Conservation (phyloP, 192 early-diverging fungal species). For the Podochytrium sp. region DNA sequence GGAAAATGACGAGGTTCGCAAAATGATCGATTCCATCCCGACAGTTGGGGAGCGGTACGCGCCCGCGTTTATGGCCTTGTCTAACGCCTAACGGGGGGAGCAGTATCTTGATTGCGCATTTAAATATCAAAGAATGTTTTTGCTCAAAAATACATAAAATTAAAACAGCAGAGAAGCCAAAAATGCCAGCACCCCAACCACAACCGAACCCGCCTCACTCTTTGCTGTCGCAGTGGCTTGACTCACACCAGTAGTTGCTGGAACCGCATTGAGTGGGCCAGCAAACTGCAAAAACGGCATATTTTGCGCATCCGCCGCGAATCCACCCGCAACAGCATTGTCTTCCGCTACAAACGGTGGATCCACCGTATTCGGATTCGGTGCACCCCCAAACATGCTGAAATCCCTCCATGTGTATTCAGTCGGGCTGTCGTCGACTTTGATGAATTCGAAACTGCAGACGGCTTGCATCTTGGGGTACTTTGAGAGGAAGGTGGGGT, state of each 20-base stretch:
- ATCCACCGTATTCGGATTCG: not conserved
- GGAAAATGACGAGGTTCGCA: conserved; percentile 33
- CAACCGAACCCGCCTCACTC: too few relatives aligned
- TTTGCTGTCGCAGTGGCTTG: too few relatives aligned
- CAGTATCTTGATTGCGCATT: too few relatives aligned
- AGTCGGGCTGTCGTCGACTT: too few relatives aligned
- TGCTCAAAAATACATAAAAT: too few relatives aligned
- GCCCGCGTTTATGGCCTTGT: conserved; percentile 1
- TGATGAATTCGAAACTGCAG: conserved; percentile 21
- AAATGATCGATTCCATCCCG: conserved; percentile 4
- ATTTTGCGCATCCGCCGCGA: not conserved
- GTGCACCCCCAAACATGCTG: not conserved
- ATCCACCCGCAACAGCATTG: not conserved
- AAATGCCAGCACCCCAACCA: too few relatives aligned
- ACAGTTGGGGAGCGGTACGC: conserved; percentile 36
- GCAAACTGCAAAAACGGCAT: too few relatives aligned
- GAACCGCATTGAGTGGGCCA: too few relatives aligned
- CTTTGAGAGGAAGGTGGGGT: conserved; percentile 8
- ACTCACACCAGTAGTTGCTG: too few relatives aligned
- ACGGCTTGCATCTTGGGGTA: conserved; percentile 35
- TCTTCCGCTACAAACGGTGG: not conserved
- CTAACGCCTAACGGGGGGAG: conserved; percentile 25
- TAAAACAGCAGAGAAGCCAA: too few relatives aligned
- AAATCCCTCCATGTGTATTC: conserved; percentile 34
- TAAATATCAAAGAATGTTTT: too few relatives aligned